Evolutionary conservation across 768 basidiomycete species (phyloP).

Genomic region (Pisolithus orientalis): DNA sequence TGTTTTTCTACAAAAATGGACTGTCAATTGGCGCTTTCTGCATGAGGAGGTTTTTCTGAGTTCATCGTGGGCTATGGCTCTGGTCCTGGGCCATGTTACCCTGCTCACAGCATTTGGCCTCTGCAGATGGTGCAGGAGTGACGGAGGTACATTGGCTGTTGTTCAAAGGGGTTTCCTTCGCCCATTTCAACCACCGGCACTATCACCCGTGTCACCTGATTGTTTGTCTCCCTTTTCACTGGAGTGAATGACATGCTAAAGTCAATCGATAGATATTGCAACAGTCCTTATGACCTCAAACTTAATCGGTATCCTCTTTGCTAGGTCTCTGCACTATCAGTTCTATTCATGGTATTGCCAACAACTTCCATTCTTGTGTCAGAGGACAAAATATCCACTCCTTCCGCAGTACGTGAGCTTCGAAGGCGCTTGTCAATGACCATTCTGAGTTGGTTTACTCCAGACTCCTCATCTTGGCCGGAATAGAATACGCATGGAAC

Average conservation of each 20-base stretch:
- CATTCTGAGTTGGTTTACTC: slow-evolving; percentile 1
- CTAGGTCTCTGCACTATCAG: slow-evolving; percentile 94
- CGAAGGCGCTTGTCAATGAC: neutral
- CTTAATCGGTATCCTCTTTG: slow-evolving; percentile 84
- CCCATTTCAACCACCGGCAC: slow-evolving; percentile 45
- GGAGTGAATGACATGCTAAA: slow-evolving; percentile 10
- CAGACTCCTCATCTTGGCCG: slow-evolving; percentile 55
- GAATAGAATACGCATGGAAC: slow-evolving; percentile 85
- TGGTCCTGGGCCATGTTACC: slow-evolving; percentile 63
- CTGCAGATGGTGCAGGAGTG: slow-evolving; percentile 66
- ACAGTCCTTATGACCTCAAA: slow-evolving; percentile 88
- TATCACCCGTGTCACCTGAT: slow-evolving; percentile 46
- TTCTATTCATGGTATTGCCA: slow-evolving; percentile 98
- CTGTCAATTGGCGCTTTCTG: slow-evolving; percentile 94
- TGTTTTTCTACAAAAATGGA: slow-evolving; percentile 92
- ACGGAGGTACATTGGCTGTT: slow-evolving; percentile 60
- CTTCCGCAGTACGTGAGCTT: slow-evolving; percentile 47
- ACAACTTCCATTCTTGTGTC: slow-evolving; percentile 79
- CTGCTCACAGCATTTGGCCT: slow-evolving; percentile 61
- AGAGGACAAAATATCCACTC: slow-evolving; percentile 63
- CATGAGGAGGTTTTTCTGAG: slow-evolving; percentile 72
- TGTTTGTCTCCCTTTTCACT: slow-evolving; percentile 40
- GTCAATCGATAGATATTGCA: slow-evolving; percentile 52
- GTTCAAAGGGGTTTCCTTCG: slow-evolving; percentile 46
- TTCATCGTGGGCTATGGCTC: slow-evolving; percentile 46